These are phyloP conservation scores for Akanthomyces muscarius DNA, from an alignment of 2,329 filamentous ascomycete species.

Conservation along the genomic window DNA sequence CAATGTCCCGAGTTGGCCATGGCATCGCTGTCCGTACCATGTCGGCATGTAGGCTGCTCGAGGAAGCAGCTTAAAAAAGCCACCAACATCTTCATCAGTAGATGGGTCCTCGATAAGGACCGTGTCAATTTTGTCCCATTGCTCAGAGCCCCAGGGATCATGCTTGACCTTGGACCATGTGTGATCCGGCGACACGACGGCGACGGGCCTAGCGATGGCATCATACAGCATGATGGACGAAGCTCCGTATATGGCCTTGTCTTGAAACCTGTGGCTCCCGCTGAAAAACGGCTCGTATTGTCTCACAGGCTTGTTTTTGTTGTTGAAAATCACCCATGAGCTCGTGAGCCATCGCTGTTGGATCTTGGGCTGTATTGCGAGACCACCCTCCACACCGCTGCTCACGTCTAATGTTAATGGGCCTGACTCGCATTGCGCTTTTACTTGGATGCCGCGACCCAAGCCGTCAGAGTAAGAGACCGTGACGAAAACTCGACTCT, in stretches of 20 bases:
- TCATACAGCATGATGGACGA: constrained; percentile 18
- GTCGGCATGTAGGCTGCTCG: constrained; percentile 19
- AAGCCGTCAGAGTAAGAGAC: constrained; percentile 14
- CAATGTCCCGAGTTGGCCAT: not conserved
- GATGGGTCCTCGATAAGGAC: constrained; percentile 9
- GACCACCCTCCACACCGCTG: not conserved
- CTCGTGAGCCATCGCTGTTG: constrained; percentile 21
- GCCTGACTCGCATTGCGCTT: constrained; percentile 14
- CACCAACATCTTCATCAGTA: constrained; percentile 6
- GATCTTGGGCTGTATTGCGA: not conserved
- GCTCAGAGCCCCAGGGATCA: constrained; percentile 14
- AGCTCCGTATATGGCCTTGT: constrained; percentile 12
- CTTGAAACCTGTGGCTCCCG: constrained; percentile 18
- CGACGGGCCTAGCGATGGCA: constrained; percentile 19
- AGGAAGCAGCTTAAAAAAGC: constrained; percentile 11
- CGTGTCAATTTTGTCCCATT: constrained; percentile 16
- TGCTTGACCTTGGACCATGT: constrained; percentile 21
- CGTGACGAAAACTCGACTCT: constrained; percentile 7
- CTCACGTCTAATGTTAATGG: not conserved
- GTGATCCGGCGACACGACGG: constrained; percentile 20
- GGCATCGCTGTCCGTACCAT: constrained; percentile 19
- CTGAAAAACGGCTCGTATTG: constrained; percentile 24
- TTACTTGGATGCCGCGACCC: constrained; percentile 14
- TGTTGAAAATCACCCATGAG: constrained; percentile 24
- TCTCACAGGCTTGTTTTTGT: constrained; percentile 22